A percentile compares a stretch with the other conserved stretches of the same genome.
Conservation (phyloP, 163 green algal species). For the Volvox carteri region DNA sequence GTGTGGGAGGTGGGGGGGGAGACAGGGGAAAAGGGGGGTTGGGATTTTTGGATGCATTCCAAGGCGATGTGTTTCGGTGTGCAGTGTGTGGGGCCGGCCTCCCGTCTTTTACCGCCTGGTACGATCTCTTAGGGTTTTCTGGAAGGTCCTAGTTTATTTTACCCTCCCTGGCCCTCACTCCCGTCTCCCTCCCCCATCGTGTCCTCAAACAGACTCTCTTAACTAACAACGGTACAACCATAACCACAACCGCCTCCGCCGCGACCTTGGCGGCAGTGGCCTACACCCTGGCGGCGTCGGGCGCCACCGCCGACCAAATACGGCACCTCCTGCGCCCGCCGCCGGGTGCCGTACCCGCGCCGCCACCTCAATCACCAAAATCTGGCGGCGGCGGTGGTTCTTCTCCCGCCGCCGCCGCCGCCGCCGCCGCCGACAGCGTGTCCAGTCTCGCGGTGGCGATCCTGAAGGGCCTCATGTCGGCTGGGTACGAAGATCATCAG, state of each 20-base stretch:
- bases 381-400: background rate
- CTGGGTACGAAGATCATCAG: slow-evolving; percentile 8
- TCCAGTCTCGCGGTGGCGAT: background rate
- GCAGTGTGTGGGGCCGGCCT: too few relatives aligned
- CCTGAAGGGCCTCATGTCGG: background rate
- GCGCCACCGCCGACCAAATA: slow-evolving; percentile 42
- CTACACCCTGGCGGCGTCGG: slow-evolving; percentile 19
- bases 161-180: too few relatives aligned
- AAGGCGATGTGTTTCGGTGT: too few relatives aligned
- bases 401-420: background rate
- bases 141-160: too few relatives aligned
- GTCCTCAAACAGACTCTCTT: slow-evolving; percentile 19
- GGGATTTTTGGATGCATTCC: too few relatives aligned
- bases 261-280: background rate
- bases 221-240: background rate
- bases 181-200: too few relatives aligned
- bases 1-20: too few relatives aligned
- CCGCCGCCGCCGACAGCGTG: background rate
- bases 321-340: slow-evolving; percentile 24
- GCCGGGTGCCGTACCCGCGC: background rate
- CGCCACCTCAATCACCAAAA: too few relatives aligned
- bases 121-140: too few relatives aligned
- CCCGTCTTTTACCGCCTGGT: too few relatives aligned
- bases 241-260: background rate
- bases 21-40: background rate